Conservation (phyloP, 495 filamentous ascomycete species). For the Hypoxylon lenormandii region DNA sequence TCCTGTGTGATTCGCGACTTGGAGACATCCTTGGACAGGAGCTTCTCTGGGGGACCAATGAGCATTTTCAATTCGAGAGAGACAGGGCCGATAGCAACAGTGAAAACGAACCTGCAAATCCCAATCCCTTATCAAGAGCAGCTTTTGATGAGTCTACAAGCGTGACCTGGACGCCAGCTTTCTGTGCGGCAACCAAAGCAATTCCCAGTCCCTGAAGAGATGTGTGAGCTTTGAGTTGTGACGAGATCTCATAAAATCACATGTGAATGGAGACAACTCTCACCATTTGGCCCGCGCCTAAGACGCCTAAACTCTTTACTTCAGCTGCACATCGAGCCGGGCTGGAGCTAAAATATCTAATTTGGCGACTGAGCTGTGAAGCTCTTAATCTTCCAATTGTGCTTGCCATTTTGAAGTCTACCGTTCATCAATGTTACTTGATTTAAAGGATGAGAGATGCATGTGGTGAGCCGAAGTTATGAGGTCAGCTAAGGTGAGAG, state of each 20-base stretch:
- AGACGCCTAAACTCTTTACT: constrained; percentile 88
- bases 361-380: constrained; percentile 52
- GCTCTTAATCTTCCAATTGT: constrained; percentile 50
- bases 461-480: constrained; percentile 1
- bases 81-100: constrained; percentile 4
- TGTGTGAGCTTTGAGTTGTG: constrained; percentile 28
- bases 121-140: constrained; percentile 89
- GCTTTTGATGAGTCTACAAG: constrained; percentile 86
- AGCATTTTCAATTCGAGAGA: constrained; percentile 23
- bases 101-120: constrained; percentile 77
- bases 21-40: constrained; percentile 89
- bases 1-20: constrained; percentile 84
- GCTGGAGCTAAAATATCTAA: constrained; percentile 67
- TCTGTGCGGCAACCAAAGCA: constrained; percentile 90
- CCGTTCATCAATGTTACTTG: background rate
- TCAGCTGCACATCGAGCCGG: constrained; percentile 69
- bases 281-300: constrained; percentile 98
- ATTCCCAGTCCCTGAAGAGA: constrained; percentile 89
- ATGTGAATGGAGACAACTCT: constrained; percentile 50
- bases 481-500: constrained; percentile 18
- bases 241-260: constrained; percentile 24
- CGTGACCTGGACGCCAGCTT: constrained; percentile 84
- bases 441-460: constrained; percentile 20
- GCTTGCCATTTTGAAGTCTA: constrained; percentile 50
- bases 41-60: constrained; percentile 71